Percentiles rank a stretch among this genome's conserved stretches.
Conservation (phyloP, 2,329 filamentous ascomycete genomes). For the Scedosporium apiospermum region DNA sequence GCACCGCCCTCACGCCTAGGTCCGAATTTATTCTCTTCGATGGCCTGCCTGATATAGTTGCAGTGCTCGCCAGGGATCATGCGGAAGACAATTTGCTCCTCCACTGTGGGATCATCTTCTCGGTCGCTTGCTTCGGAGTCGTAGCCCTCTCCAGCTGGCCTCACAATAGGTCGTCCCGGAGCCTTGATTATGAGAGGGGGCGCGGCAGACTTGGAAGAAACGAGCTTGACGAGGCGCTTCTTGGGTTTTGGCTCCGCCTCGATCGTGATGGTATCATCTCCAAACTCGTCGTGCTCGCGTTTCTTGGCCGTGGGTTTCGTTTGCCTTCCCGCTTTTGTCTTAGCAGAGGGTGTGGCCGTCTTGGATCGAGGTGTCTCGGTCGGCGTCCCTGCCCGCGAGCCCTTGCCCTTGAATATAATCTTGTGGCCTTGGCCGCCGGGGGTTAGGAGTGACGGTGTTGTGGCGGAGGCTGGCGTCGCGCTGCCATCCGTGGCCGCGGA, state of each 20-base stretch:
- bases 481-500: constrained; percentile 10
- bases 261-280: constrained; percentile 27
- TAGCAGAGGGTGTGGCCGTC: constrained; percentile 22
- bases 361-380: constrained; percentile 13
- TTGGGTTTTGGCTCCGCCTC: constrained; percentile 10
- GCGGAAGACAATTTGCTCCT: constrained; percentile 81
- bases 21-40: constrained; percentile 71
- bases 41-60: constrained; percentile 68
- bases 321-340: constrained; percentile 51
- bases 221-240: constrained; percentile 12
- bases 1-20: constrained; percentile 56
- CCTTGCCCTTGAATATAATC: constrained; percentile 28
- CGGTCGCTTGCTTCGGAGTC: constrained; percentile 92
- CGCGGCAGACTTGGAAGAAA: constrained; percentile 10
- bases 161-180: constrained; percentile 57
- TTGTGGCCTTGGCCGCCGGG: constrained; percentile 17
- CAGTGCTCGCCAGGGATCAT: constrained; percentile 81
- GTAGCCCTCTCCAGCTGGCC: constrained; percentile 79
- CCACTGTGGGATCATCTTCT: constrained; percentile 77
- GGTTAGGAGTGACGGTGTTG: constrained; percentile 7
- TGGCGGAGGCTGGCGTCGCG: constrained; percentile 11
- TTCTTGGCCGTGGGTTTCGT: constrained; percentile 56
- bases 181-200: constrained; percentile 43
- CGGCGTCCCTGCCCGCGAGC: constrained; percentile 29
- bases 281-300: constrained; percentile 45